A percentile compares a stretch with the other conserved stretches of the same genome.
These are phyloP conservation scores for Penicillium sp. DNA, from an alignment of 2,329 filamentous ascomycete genomes.

Conservation along the genomic window DNA sequence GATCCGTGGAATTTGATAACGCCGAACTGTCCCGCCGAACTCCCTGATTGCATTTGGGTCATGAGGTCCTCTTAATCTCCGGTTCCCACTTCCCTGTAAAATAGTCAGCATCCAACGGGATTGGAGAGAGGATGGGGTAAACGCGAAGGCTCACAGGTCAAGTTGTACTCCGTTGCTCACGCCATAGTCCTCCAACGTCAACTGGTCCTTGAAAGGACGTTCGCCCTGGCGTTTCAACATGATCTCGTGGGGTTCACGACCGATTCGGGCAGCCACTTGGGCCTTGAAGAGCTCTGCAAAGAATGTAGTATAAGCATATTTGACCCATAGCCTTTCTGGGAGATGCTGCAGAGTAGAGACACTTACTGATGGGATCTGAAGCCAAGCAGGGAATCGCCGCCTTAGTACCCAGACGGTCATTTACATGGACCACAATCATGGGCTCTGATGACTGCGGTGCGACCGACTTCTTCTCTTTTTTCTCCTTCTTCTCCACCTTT, in stretches of 20 bases:
- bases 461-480: constrained; percentile 37
- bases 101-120: constrained; percentile 29
- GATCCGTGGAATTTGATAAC: constrained; percentile 17
- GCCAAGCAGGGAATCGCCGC: constrained; percentile 88
- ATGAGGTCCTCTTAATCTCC: constrained; percentile 41
- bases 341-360: background rate
- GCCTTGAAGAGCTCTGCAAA: constrained; percentile 74
- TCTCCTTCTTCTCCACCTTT: constrained; percentile 45
- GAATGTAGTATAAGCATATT: background rate
- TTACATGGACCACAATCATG: constrained; percentile 93
- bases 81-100: constrained; percentile 51
- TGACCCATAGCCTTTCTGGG: background rate
- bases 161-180: constrained; percentile 80
- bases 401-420: constrained; percentile 95
- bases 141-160: constrained; percentile 46
- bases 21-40: constrained; percentile 18
- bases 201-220: constrained; percentile 87
- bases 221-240: constrained; percentile 90
- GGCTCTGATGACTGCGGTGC: constrained; percentile 61
- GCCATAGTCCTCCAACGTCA: constrained; percentile 90
- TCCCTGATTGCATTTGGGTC: constrained; percentile 3
- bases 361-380: constrained; percentile 71
- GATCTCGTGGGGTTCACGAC: constrained; percentile 87
- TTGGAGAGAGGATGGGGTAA: background rate
- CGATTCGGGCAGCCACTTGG: constrained; percentile 86